Conservation (phyloP, 2,329 filamentous ascomycete genomes). For the Verruconis gallopava region DNA sequence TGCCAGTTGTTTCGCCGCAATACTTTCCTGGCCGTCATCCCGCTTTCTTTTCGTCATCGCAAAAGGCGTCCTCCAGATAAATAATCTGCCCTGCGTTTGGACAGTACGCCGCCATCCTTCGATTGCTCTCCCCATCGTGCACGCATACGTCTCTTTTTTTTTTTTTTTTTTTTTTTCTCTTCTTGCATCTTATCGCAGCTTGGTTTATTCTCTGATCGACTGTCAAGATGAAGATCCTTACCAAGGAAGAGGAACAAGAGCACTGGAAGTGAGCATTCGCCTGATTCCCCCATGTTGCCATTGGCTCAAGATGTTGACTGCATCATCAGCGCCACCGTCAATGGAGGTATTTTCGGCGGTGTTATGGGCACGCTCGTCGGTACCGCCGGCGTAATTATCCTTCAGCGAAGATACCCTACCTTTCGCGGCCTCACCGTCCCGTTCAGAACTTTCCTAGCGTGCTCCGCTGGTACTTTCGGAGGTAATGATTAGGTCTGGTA, state of each 20-base stretch:
- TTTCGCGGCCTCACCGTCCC: conserved; percentile 76
- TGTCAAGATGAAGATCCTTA: conserved; percentile 77
- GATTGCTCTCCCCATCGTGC: not conserved
- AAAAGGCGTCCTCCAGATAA: no score
- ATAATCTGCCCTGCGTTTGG: no score
- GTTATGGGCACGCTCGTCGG: conserved; percentile 54
- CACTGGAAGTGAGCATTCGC: conserved; percentile 65
- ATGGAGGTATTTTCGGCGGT: conserved; percentile 66
- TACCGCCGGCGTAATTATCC: conserved; percentile 51
- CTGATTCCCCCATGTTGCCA: no score
- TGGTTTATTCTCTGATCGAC: not conserved
- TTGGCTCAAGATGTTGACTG: not conserved
- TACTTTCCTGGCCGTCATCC: no score
- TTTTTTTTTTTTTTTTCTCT: not conserved
- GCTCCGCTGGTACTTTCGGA: conserved; percentile 71
- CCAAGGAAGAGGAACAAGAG: conserved; percentile 77
- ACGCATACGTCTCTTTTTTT: not conserved
- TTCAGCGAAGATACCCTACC: conserved; percentile 57
- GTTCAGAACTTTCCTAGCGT: conserved; percentile 81
- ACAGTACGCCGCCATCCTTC: not conserved
- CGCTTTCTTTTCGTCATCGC: no score
- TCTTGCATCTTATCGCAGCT: not conserved
- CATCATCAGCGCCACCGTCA: conserved; percentile 51
- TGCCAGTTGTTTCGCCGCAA: no score
- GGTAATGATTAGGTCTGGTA: no score